Percentiles rank a stretch among this genome's conserved stretches.
These are phyloP conservation scores for Colletotrichum chlorophyti DNA, from an alignment of 2,329 filamentous ascomycete species.

Conservation along the genomic window DNA sequence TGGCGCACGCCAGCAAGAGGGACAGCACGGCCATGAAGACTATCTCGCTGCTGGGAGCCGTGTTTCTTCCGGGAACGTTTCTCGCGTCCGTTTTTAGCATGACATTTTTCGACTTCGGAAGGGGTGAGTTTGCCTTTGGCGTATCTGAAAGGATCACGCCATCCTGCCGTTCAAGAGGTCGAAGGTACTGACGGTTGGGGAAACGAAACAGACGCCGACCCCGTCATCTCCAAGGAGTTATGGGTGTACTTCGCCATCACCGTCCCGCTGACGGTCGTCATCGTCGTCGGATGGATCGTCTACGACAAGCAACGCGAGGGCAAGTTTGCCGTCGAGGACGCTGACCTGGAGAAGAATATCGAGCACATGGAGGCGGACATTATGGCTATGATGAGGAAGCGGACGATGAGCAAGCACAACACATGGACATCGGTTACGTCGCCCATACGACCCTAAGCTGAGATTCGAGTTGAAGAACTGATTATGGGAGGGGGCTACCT, in stretches of 20 bases:
- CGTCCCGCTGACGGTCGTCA: slow-evolving; percentile 61
- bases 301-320: slow-evolving; percentile 59
- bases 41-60: slow-evolving; percentile 66
- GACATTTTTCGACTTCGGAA: slow-evolving; percentile 70
- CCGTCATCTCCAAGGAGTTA: slow-evolving; percentile 56
- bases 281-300: slow-evolving; percentile 62
- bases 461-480: too few species aligned
- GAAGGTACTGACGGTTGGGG: background rate
- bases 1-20: slow-evolving; percentile 66
- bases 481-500: background rate
- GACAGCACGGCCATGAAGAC: slow-evolving; percentile 72
- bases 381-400: slow-evolving; percentile 60
- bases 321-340: slow-evolving; percentile 55
- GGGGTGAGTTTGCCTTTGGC: slow-evolving; percentile 46
- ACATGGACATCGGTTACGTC: slow-evolving; percentile 56
- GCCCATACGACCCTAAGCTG: slow-evolving; percentile 31
- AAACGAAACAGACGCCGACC: slow-evolving; percentile 38
- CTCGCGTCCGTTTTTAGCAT: slow-evolving; percentile 70
- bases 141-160: too few species aligned
- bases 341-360: slow-evolving; percentile 60
- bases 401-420: slow-evolving; percentile 62
- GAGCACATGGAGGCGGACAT: slow-evolving; percentile 64
- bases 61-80: slow-evolving; percentile 69
- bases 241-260: slow-evolving; percentile 72
- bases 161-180: too few species aligned